Evolutionary conservation across 805 yeast genomes (phyloP).

Genomic region (Saturnispora besseyi): DNA sequence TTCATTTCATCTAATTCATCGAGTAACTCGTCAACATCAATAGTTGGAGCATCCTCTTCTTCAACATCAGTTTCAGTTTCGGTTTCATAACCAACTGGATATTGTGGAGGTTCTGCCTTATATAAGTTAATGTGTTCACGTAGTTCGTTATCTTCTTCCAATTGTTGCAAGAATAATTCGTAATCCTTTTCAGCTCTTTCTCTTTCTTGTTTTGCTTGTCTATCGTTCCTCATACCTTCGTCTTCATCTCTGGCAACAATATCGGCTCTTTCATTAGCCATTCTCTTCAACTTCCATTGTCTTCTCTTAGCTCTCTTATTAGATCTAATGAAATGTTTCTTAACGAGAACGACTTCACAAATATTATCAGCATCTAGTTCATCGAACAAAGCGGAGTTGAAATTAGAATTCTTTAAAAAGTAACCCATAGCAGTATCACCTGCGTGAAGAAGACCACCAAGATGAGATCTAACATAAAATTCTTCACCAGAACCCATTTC

Average conservation of each 20-base stretch:
- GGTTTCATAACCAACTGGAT: slow-evolving; percentile 39
- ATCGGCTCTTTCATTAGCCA: slow-evolving; percentile 93
- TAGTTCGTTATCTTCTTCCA: slow-evolving; percentile 93
- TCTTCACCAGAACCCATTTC: slow-evolving; percentile 79
- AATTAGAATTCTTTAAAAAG: slow-evolving; percentile 74
- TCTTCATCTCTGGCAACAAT: slow-evolving; percentile 45
- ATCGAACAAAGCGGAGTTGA: slow-evolving; percentile 83
- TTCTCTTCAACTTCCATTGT: slow-evolving; percentile 89
- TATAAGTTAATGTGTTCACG: slow-evolving; percentile 86
- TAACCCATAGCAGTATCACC: slow-evolving; percentile 96
- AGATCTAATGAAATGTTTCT: slow-evolving; percentile 81
- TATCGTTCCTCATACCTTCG: slow-evolving; percentile 39
- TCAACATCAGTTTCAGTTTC: slow-evolving; percentile 62
- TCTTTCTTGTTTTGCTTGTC: slow-evolving; percentile 77
- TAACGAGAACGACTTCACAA: slow-evolving; percentile 82
- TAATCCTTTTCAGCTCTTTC: slow-evolving; percentile 92
- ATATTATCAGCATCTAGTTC: slow-evolving; percentile 48
- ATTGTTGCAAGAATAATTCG: slow-evolving; percentile 90
- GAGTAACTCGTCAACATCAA: slow-evolving; percentile 83
- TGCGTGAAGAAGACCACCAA: slow-evolving; percentile 91
- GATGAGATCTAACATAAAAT: slow-evolving; percentile 78
- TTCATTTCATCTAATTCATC: slow-evolving; percentile 95
- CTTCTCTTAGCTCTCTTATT: slow-evolving; percentile 66
- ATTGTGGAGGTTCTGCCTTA: slow-evolving; percentile 39
- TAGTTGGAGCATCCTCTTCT: slow-evolving; percentile 80